Base-by-base conservation (phyloP, 2,329 filamentous ascomycete species). In the Ramularia endophylla region DNA sequence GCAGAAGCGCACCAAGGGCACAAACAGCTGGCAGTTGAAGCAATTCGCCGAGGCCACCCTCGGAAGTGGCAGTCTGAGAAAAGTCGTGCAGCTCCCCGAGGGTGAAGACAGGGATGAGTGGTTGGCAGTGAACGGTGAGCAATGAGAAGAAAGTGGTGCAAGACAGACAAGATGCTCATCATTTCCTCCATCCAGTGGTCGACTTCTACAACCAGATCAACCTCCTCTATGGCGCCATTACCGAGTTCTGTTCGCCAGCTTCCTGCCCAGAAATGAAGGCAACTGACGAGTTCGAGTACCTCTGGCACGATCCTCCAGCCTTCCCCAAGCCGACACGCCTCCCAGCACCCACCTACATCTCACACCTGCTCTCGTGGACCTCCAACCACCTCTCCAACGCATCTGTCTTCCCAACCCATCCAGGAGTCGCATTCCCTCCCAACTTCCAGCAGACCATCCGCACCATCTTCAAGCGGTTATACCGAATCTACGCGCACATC, bases 131-230 rank as follows among this genome's bases (percentile, higher is more conserved):
- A 98, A 98, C 69, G 85, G 89, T 94, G 71, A 56, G 80, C 54
- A 30, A n/a, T n/a, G n/a, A n/a, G n/a, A n/a, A n/a, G n/a, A n/a
- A n/a, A n/a, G n/a, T n/a, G n/a, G n/a, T n/a, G n/a, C n/a, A n/a
- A n/a, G n/a, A n/a, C n/a, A n/a, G n/a, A n/a, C n/a, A n/a, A n/a
- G n/a, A n/a, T n/a, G n/a, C n/a, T n/a, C n/a, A n/a, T n/a, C n/a
- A n/a, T n/a, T n/a, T n/a, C n/a, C n/a, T n/a, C 8, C 8, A 27
- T 16, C 4, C n/a, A 95, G 89, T 98, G 72, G 92, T 98, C 71
- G 92, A 98, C 69, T 98, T 98, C 69, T 98, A 98, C 79, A 98
- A 98, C 72, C 92, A 98, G 69, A 94, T 98, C 73, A 98, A 98
- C 69, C 78, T 98, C 27, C 82, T 98, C 45, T 98, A 98, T 65